Base-by-base conservation (phyloP, 2,329 filamentous ascomycete species). In the Hortaea werneckii region DNA sequence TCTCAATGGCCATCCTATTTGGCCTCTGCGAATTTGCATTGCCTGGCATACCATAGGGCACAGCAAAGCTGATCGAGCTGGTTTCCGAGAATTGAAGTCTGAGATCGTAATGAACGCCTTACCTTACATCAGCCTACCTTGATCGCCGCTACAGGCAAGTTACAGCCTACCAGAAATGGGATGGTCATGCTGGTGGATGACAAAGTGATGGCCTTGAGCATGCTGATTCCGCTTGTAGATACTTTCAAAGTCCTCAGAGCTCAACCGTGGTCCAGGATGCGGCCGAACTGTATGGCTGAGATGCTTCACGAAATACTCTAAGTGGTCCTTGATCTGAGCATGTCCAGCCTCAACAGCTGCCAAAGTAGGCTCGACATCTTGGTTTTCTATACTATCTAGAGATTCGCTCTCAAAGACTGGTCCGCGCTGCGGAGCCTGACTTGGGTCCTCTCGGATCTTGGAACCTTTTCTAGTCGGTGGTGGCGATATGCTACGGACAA, bases 131-230 rank as follows among this genome's bases (percentile, higher is more conserved):
- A 54, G 48, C 44, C 40, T 48, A 30, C 28, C 6, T 11, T n/a
- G 11, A 20, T 20, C 20, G 20, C 20, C 20, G 20, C 20, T 20
- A 20, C 20, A 20, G 20, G 20, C 20, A 20, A 20, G 20, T 20
- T 20, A 20, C 20, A 20, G 20, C 72, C 12, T 56, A 26, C 82
- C 81, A 7, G 82, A 80, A 38, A 83, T 61, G 1, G 82, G 83
- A 58, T 86, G 82, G 57, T 85, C 81, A 58, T 87, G 82, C 58
- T 87, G 82, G 60, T 86, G 81, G 34, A 86, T 73, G 43, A 86
- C 77, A 57, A 85, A 86, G 34, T 69, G 65, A 20, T 63, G 62
- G 6, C 75, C 75, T 38, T 69, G 49, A 0, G 59, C 45, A 46
- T 71, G 63, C 42, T 68, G 60, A 51, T 75, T 76, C 8, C 66